phyloP scores from a whole-genome alignment of 2,329 filamentous ascomycete genomes.

The Venturia asperata region DNA sequence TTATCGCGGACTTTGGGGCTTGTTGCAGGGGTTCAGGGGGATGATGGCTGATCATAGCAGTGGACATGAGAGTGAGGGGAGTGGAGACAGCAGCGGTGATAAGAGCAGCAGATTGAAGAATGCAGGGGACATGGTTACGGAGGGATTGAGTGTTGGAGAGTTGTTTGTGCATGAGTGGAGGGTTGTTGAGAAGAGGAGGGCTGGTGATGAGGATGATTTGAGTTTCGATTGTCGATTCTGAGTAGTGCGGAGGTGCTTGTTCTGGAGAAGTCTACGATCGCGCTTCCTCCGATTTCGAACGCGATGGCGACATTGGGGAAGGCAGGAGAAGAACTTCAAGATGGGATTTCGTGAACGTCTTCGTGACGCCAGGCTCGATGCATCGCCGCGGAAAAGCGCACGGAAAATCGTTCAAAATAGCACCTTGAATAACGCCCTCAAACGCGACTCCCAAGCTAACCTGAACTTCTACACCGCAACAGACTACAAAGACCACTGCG shows the following conservation, averaged over 20 bases:
- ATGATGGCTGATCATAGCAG: background rate
- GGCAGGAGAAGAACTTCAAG: too few relatives aligned
- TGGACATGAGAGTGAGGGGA: background rate
- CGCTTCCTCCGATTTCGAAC: background rate
- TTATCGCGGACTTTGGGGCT: background rate
- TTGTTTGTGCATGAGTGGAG: background rate
- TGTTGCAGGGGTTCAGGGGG: background rate
- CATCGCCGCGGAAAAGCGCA: too few relatives aligned
- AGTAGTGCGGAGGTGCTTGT: background rate
- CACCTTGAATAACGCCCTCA: too few relatives aligned
- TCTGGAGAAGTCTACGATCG: background rate
- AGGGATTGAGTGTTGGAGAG: background rate
- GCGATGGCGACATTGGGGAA: too few relatives aligned
- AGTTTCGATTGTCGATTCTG: background rate
- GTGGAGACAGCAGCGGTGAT: background rate
- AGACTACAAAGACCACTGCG: too few relatives aligned
- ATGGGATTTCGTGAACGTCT: too few relatives aligned
- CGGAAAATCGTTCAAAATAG: too few relatives aligned
- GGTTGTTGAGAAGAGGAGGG: background rate
- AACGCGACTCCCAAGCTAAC: too few relatives aligned
- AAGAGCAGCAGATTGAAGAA: background rate
- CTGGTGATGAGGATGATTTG: background rate
- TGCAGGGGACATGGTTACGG: background rate
- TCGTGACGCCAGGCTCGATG: too few relatives aligned
- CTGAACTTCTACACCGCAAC: too few relatives aligned